Percentiles rank a stretch among this genome's conserved stretches.
These are phyloP conservation scores for Fistulinella cinereoalba DNA, from an alignment of 1,284 basidiomycete genomes.

Conservation along the genomic window DNA sequence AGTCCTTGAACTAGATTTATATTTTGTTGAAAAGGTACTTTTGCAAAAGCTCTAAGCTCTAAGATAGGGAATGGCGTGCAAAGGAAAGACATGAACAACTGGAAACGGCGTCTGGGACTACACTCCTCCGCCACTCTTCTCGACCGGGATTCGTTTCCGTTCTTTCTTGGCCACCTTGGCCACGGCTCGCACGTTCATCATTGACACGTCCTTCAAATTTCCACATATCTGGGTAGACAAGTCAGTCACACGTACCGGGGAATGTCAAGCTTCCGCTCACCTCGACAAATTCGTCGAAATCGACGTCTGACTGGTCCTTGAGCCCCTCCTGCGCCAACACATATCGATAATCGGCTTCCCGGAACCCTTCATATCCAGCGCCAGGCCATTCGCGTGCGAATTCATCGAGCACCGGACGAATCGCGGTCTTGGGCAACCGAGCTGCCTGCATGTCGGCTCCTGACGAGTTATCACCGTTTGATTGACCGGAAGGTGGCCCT, in stretches of 20 bases:
- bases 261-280: constrained; percentile 35
- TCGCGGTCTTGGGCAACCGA: constrained; percentile 32
- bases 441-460: too few relatives aligned
- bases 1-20: too few relatives aligned
- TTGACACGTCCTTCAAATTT: constrained; percentile 75
- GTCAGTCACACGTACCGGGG: too few relatives aligned
- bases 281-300: constrained; percentile 81
- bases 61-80: too few relatives aligned
- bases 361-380: constrained; percentile 49
- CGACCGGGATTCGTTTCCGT: constrained; percentile 72
- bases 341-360: constrained; percentile 61
- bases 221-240: constrained; percentile 71
- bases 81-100: not conserved
- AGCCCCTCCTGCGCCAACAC: constrained; percentile 78
- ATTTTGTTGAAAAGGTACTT: too few relatives aligned
- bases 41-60: too few relatives aligned
- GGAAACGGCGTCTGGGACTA: constrained; percentile 30
- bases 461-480: too few relatives aligned
- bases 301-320: constrained; percentile 50
- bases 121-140: constrained; percentile 83
- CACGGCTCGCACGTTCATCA: constrained; percentile 49
- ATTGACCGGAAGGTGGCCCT: too few relatives aligned
- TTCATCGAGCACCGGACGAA: constrained; percentile 39
- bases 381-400: constrained; percentile 41
- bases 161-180: constrained; percentile 39